Base-by-base conservation (phyloP, 352 stramenopile species). In the Phytophthora meadii region DNA sequence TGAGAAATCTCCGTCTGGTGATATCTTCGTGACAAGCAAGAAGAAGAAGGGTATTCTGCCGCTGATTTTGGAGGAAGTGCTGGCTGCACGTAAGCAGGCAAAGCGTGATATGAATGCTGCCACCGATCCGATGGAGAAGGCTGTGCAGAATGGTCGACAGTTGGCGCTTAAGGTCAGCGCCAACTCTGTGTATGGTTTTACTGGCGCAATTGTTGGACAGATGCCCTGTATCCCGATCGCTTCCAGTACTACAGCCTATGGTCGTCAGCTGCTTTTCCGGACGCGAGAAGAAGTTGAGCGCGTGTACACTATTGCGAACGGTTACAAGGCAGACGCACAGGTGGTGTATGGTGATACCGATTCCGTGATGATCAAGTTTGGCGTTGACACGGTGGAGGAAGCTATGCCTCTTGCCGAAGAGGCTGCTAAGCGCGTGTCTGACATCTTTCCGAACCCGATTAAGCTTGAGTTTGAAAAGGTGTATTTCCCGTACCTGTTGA, bases 161-260 rank as follows among this genome's bases (percentile, higher is more conserved):
- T 69, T 98, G 14, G 92, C 94, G 4, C 80, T 99, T 14, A 99
- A 99, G 71, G 83, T 99, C 34, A 99, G 92, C 25, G 98, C 97
- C 30, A 99, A 99, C 84, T 99, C 95, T 15, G 98, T 99, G 22
- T 99, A 99, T 67, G 98, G 98, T n/a, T 99, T 99, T 74, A 99
- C 98, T 1, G 98, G 98, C 56, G 98, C 98, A 34, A 98, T 97
- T 27, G 94, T 99, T 2, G 98, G 98, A 1, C 97, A 99, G 68
- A 78, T 99, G 55, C 98, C 98, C 11, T 99, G 98, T 78, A 95
- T 99, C 52, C 92, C 96, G 1, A 99, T 99, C 68, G 98, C 97
- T 12, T 98, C 94, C n/a, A 98, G 96, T 59, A 95, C 98, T 7
- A 99, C 98, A 2, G 95, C 95, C 1, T 99, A 99, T 79, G 98